Evolutionary conservation across 2,329 filamentous ascomycete genomes (phyloP).

Genomic region (Cercospora sp.): DNA sequence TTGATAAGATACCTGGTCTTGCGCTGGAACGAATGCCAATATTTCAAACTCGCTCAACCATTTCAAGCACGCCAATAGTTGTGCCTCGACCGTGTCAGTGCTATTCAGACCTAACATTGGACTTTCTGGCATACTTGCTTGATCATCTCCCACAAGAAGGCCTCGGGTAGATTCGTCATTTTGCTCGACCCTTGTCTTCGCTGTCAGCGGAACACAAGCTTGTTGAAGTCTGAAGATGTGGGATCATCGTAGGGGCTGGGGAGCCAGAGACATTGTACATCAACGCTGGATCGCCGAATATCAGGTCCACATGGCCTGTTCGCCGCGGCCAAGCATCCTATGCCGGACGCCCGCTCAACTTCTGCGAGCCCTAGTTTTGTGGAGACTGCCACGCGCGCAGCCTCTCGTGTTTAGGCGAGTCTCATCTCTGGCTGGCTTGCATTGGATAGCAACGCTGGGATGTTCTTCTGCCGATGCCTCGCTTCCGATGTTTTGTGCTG

Average conservation of each 20-base stretch:
- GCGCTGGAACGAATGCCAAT: conserved; percentile 48
- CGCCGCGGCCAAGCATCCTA: not conserved
- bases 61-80: conserved; percentile 44
- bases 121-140: not conserved
- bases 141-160: not conserved
- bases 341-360: not conserved
- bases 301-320: too few species aligned
- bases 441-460: too few species aligned
- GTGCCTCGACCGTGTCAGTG: conserved; percentile 5
- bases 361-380: not conserved
- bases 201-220: not conserved
- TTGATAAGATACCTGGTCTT: conserved; percentile 39
- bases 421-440: too few species aligned
- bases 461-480: not conserved
- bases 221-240: not conserved
- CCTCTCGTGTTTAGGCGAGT: too few species aligned
- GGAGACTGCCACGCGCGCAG: too few species aligned
- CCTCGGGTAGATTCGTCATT: not conserved
- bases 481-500: too few species aligned
- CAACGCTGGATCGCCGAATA: too few species aligned
- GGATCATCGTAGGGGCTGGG: not conserved
- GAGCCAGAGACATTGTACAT: not conserved
- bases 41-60: conserved; percentile 51
- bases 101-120: too few species aligned
- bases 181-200: not conserved